Base-by-base conservation (phyloP, 2,329 filamentous ascomycete species). In the Cladophialophora exuberans region DNA sequence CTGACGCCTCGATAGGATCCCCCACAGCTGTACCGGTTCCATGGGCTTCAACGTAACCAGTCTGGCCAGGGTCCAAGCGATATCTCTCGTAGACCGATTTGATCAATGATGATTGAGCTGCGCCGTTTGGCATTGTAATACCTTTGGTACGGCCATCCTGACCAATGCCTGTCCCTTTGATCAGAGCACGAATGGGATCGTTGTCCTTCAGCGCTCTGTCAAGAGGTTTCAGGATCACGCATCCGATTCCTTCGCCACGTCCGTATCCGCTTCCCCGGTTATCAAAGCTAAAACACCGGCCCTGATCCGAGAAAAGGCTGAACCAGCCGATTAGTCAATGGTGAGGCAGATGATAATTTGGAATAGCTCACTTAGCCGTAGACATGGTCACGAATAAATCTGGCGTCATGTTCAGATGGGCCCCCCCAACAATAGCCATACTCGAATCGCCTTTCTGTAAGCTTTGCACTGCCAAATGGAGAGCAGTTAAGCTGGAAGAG, bases 81-180 rank as follows among this genome's bases (percentile, higher is more conserved):
- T 69, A 67, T 36, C 51, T 56, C 15, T 56, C 36, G 47, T 76
- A 75, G 0, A 67, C 64, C 22, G 61, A 41, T 11, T 66, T 61
- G 13, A 73, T 72, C 9, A 73, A 39, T 15, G 56, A 59, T 48
- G 68, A 69, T 47, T 76, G 73, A 0, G 70, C 65, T 3, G 64
- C 61, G 1, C 57, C 49, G 46, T 58, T 78, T 0, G 78, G 78
- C 44, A 74, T 66, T 0, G 76, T 76, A 23, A 80, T 49, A 1
- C 76, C 74, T 5, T 71, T 66, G 0, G 77, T 77, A 15, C 67
- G 67, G 2, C 78, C 78, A 55, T 80, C 76, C 52, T 74, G 70
- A 53, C 77, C 79, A 4, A 70, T 63, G 9, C 70, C 75, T 10
- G 69, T 72, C 0, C 64, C 69, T 20, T 70, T 64, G 25, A 80